These are phyloP conservation scores for Diaporthe amygdali DNA, from an alignment of 2,329 filamentous ascomycete genomes.

Conservation along the genomic window DNA sequence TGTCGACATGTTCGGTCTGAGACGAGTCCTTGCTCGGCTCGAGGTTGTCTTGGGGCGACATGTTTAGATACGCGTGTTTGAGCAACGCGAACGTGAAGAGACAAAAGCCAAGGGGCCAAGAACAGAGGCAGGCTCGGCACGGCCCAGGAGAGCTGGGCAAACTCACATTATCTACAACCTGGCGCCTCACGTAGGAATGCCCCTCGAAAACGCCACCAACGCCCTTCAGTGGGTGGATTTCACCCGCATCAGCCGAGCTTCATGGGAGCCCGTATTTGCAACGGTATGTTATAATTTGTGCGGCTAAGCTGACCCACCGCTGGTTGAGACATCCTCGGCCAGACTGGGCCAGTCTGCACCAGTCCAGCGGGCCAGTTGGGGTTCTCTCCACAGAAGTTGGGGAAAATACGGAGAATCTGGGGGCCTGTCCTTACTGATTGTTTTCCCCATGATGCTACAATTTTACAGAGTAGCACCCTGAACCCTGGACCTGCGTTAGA, in stretches of 20 bases:
- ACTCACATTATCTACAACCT: background rate
- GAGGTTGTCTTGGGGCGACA: background rate
- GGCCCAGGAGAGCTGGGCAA: background rate
- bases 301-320: background rate
- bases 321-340: background rate
- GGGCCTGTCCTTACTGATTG: background rate
- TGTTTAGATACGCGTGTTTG: background rate
- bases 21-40: background rate
- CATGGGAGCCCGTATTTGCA: background rate
- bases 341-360: no score
- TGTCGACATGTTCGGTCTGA: background rate
- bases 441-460: background rate
- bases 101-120: no score
- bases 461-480: background rate
- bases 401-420: constrained; percentile 13
- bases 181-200: background rate
- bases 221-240: background rate
- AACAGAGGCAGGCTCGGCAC: background rate
- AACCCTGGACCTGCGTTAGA: no score
- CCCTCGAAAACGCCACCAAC: background rate
- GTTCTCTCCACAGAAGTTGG: background rate
- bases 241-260: background rate
- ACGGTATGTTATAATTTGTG: background rate
- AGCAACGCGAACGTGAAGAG: background rate
- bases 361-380: background rate